Conservation (phyloP, 2,329 filamentous ascomycete genomes). For the Trichophyton mentagrophytes region DNA sequence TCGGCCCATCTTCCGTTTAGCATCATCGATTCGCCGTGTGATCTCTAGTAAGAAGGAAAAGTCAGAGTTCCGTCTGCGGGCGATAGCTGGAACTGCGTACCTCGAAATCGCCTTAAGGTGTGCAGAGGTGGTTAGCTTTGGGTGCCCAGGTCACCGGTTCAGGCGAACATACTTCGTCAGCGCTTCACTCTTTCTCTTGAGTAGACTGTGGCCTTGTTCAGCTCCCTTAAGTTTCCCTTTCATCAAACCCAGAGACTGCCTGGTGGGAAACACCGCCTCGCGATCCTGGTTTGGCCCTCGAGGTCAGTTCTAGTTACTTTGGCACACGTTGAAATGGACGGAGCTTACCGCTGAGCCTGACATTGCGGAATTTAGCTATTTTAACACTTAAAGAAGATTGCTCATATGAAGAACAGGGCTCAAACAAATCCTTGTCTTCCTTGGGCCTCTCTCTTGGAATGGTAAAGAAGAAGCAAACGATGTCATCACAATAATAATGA, state of each 20-base stretch:
- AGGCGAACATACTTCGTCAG: constrained; percentile 68
- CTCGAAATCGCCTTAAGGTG: constrained; percentile 65
- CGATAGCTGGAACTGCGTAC: constrained; percentile 34
- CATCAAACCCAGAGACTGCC: constrained; percentile 93
- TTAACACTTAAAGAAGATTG: neutral
- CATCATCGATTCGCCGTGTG: constrained; percentile 91
- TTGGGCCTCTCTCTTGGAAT: neutral
- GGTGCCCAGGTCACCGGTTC: neutral
- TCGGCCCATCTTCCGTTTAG: constrained; percentile 96
- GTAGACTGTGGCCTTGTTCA: constrained; percentile 78
- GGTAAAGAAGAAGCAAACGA: neutral
- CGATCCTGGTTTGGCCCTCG: constrained; percentile 51
- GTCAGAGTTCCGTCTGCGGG: constrained; percentile 5
- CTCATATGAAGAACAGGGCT: constrained; percentile 3
- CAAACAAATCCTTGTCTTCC: neutral
- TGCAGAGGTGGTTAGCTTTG: constrained; percentile 17
- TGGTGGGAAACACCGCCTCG: constrained; percentile 93
- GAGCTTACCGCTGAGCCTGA: constrained; percentile 28
- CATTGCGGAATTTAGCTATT: constrained; percentile 18
- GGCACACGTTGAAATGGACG: neutral
- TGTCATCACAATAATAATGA: neutral
- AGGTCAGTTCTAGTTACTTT: constrained; percentile 11
- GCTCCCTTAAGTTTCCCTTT: constrained; percentile 95
- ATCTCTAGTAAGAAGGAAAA: constrained; percentile 52
- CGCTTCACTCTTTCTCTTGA: constrained; percentile 97